Evolutionary conservation across 2,329 filamentous ascomycete genomes (phyloP).

Genomic region (Tetracladium maxilliforme): DNA sequence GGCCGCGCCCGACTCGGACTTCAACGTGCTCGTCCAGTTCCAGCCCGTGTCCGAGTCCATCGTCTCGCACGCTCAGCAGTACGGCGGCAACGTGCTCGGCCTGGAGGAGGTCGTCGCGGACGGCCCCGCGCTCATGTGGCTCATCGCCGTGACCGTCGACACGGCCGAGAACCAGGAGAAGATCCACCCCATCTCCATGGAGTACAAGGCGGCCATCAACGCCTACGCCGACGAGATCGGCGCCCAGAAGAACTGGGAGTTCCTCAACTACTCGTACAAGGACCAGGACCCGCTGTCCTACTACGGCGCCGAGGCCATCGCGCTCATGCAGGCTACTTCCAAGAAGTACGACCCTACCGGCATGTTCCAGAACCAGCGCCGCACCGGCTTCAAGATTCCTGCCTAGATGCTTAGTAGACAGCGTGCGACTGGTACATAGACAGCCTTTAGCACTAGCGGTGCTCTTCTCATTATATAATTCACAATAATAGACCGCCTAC

Average conservation of each 20-base stretch:
- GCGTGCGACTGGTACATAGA: too few relatives aligned
- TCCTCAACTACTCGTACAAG: slow-evolving; percentile 26
- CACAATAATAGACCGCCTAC: too few relatives aligned
- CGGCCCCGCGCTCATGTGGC: slow-evolving; percentile 9
- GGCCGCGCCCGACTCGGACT: slow-evolving; percentile 7
- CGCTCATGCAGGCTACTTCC: slow-evolving; percentile 12
- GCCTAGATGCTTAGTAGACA: too few relatives aligned
- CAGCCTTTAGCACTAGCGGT: too few relatives aligned
- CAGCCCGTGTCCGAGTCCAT: slow-evolving; percentile 16
- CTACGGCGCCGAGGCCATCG: slow-evolving; percentile 22
- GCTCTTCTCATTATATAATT: too few relatives aligned
- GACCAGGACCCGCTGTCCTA: slow-evolving; percentile 21
- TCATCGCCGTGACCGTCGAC: slow-evolving; percentile 3
- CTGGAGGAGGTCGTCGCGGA: slow-evolving; percentile 16
- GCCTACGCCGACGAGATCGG: slow-evolving; percentile 2
- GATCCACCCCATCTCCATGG: slow-evolving; percentile 11
- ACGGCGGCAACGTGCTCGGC: slow-evolving; percentile 17
- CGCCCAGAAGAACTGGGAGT: slow-evolving; percentile 14
- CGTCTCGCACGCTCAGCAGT: slow-evolving; percentile 9
- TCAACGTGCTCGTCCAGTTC: slow-evolving; percentile 10
- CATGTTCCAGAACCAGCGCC: slow-evolving; percentile 19
- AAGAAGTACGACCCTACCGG: slow-evolving; percentile 18
- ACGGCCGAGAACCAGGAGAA: slow-evolving; percentile 10
- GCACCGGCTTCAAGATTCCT: slow-evolving; percentile 12
- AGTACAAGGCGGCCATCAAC: slow-evolving; percentile 4